Evolutionary conservation across 176 grass and related monocot genomes (phyloP).

Genomic region (Thinopyrum elongatum): DNA sequence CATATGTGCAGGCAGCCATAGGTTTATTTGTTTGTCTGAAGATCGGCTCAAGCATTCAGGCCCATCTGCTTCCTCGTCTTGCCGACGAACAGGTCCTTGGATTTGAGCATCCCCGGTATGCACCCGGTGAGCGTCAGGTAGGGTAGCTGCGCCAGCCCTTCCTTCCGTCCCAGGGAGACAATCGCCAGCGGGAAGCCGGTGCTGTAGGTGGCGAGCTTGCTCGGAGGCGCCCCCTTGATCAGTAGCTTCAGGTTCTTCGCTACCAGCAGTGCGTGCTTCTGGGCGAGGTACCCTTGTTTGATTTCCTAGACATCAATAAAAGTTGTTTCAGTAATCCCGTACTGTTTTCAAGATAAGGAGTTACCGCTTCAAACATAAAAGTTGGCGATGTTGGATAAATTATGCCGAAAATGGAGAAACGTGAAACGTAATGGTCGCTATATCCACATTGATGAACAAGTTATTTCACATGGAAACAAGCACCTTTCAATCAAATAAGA

Average conservation of each 20-base stretch:
- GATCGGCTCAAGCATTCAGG: slow-evolving; percentile 20
- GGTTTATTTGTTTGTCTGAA: background rate
- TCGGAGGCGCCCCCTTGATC: slow-evolving; percentile 31
- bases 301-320: slow-evolving; percentile 37
- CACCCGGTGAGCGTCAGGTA: slow-evolving; percentile 41
- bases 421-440: background rate
- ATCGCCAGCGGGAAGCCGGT: slow-evolving; percentile 32
- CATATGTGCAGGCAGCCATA: background rate
- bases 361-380: background rate
- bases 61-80: slow-evolving; percentile 64
- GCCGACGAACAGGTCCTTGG: slow-evolving; percentile 43
- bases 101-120: slow-evolving; percentile 56
- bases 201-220: slow-evolving; percentile 46
- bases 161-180: slow-evolving; percentile 62
- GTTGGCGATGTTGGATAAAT: background rate
- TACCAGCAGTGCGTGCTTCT: slow-evolving; percentile 50
- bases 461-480: background rate
- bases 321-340: background rate
- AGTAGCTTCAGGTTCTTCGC: slow-evolving; percentile 54
- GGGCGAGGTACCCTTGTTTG: slow-evolving; percentile 61
- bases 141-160: slow-evolving; percentile 52
- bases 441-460: background rate
- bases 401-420: background rate
- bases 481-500: background rate
- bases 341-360: background rate